Evolutionary conservation across 2,329 filamentous ascomycete genomes (phyloP), one percentile per base, ranked within the genome.

Genomic region (Zymoseptoria crescenta): DNA sequence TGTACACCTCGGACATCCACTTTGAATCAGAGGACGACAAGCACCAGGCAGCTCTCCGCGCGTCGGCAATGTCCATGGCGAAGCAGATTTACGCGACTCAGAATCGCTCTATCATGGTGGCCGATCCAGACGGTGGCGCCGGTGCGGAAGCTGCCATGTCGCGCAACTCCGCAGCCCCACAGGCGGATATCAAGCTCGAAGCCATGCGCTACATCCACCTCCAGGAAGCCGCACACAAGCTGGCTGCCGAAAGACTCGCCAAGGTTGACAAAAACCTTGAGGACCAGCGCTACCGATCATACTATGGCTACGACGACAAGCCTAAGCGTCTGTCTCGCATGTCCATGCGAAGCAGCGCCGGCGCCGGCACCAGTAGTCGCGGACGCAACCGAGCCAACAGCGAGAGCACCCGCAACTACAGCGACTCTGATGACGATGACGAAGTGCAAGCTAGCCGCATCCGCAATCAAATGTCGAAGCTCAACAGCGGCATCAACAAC

Each of bases 11-110:
- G 1, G 80, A 83, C 27, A 77, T 82, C 1, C 45, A 52, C 28
- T 58, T 54, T 49, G 89, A 95, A 68, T 76, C 85, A 0, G 87
- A 94, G 49, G 91, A 96, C 68, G 82, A 86, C 72, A 85, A 83
- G 62, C 84, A 83, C 59, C 83, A 86, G 51, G 87, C 91, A 65
- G 84, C 86, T 4, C 77, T 96, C 2, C 87, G 87, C 63, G 89
- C 91, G 29, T 93, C 91, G 20, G 91, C 92, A 2, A 79, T 96
- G 2, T 89, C 88, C 9, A 96, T 96, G 91, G 91, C 92, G 6
- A 88, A 87, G 74, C 84, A 87, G 66, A 93, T 96, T 85, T 96
- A 91, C 70, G 83, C 79, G 9, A 84, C 89, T 62, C 83, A 81
- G 61, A 81, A 70, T 50, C 68, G 69, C 4, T 62, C 63, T 2